A percentile compares a stretch with the other conserved stretches of the same genome.
phyloP scores from a whole-genome alignment of 2,329 filamentous ascomycete species.

The Fusarium penzigii region DNA sequence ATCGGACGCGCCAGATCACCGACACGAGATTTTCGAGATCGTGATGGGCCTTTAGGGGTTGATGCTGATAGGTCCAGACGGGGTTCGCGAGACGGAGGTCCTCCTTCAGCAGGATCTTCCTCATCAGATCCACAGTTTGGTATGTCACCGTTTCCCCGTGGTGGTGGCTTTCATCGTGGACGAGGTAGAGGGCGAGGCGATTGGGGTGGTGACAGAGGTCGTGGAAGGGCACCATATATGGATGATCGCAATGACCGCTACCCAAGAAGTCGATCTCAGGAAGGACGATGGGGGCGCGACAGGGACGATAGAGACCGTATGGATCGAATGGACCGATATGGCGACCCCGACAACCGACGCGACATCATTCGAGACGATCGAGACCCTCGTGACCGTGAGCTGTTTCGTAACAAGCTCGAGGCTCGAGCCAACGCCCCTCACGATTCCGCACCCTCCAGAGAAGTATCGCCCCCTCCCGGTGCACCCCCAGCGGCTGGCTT shows the following conservation, averaged over 20 bases:
- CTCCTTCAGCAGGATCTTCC: slow-evolving; percentile 69
- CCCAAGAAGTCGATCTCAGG: slow-evolving; percentile 65
- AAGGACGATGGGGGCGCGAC: slow-evolving; percentile 60
- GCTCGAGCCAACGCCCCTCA: slow-evolving; percentile 47
- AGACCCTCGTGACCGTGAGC: slow-evolving; percentile 47
- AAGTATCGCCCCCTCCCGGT: slow-evolving; percentile 58
- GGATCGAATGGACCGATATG: slow-evolving; percentile 45
- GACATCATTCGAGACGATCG: slow-evolving; percentile 50
- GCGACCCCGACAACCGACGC: slow-evolving; percentile 41
- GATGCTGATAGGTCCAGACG: slow-evolving; percentile 68
- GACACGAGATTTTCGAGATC: slow-evolving; percentile 63
- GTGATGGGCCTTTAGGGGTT: slow-evolving; percentile 60
- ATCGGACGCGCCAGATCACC: slow-evolving; percentile 64
- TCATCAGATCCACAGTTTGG: slow-evolving; percentile 67
- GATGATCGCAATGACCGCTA: slow-evolving; percentile 64
- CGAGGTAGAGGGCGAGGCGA: slow-evolving; percentile 50
- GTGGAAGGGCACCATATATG: slow-evolving; percentile 56
- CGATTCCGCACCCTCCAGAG: slow-evolving; percentile 48
- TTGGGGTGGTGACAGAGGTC: slow-evolving; percentile 47
- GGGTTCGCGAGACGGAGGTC: slow-evolving; percentile 69
- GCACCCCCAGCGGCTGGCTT: slow-evolving; percentile 61
- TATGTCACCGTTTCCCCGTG: slow-evolving; percentile 51
- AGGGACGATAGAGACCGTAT: slow-evolving; percentile 55
- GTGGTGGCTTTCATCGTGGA: slow-evolving; percentile 57
- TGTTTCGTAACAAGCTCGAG: slow-evolving; percentile 53